phyloP scores from a whole-genome alignment of 345 rosid species.

The Gossypium sturtianum region DNA sequence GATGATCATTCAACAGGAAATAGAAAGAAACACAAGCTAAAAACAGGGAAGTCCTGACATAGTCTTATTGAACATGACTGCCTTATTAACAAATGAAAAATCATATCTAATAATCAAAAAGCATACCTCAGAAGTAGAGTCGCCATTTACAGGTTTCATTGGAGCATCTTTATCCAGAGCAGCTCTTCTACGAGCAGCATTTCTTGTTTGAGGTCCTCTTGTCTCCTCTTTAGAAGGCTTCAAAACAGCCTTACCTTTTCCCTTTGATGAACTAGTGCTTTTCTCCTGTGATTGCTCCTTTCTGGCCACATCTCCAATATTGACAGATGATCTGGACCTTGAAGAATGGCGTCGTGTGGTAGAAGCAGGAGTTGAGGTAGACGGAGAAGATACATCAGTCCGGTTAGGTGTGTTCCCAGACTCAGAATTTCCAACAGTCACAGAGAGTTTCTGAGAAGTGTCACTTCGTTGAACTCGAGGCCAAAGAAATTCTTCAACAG shows the following conservation, averaged over 20 bases:
- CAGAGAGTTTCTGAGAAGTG: slow-evolving; percentile 65
- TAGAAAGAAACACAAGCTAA: not conserved
- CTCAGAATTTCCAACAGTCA: slow-evolving; percentile 64
- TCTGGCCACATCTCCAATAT: slow-evolving; percentile 59
- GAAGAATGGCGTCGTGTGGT: slow-evolving; percentile 71
- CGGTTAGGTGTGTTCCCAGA: slow-evolving; percentile 48
- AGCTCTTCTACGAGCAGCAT: slow-evolving; percentile 85
- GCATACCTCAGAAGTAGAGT: slow-evolving; percentile 88
- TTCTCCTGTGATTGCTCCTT: slow-evolving; percentile 65
- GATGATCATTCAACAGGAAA: not conserved
- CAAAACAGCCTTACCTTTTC: slow-evolving; percentile 96
- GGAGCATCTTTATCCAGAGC: slow-evolving; percentile 69
- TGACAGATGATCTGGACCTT: slow-evolving; percentile 77
- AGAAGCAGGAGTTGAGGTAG: slow-evolving; percentile 64
- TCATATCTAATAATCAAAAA: not conserved
- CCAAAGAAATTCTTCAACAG: slow-evolving; percentile 98
- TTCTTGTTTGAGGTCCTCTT: slow-evolving; percentile 95
- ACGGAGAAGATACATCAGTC: slow-evolving; percentile 75
- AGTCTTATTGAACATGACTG: slow-evolving; percentile 2
- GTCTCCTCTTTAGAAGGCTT: slow-evolving; percentile 68
- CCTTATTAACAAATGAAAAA: slow-evolving; percentile 23
- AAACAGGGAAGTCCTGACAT: not conserved
- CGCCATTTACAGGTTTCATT: slow-evolving; percentile 63
- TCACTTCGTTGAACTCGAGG: slow-evolving; percentile 91
- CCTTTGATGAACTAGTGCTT: slow-evolving; percentile 73